Conservation (phyloP, 2,329 filamentous ascomycete genomes). For the Aspergillus hiratsukae region DNA sequence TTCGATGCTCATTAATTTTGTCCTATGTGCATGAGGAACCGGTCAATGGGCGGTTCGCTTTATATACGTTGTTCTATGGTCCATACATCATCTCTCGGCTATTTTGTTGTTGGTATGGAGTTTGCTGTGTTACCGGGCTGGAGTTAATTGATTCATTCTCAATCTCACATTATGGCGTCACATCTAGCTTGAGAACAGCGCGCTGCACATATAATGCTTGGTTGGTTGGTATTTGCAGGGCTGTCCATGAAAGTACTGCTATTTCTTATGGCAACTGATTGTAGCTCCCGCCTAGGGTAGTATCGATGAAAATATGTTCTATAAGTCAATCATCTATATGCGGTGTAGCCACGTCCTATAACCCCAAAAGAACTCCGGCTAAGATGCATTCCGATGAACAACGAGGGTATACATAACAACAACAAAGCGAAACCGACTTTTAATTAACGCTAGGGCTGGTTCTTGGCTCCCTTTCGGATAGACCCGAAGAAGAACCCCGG, state of each 20-base stretch:
- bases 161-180: neutral
- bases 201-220: neutral
- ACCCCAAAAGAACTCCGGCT: neutral
- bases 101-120: neutral
- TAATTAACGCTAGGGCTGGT: conserved; percentile 5
- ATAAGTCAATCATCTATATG: neutral
- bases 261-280: neutral
- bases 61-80: conserved; percentile 17
- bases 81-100: conserved; percentile 1
- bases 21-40: conserved; percentile 22
- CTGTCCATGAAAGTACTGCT: too few species aligned
- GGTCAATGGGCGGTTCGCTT: neutral
- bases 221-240: neutral
- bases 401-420: neutral
- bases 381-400: neutral
- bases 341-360: neutral
- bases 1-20: conserved; percentile 25
- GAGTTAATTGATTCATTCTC: conserved; percentile 1
- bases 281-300: neutral
- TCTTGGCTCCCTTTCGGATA: conserved; percentile 24
- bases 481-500: conserved; percentile 43
- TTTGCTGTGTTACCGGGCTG: neutral
- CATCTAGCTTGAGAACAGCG: neutral
- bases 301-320: neutral
- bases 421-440: neutral